A percentile compares a stretch with the other conserved stretches of the same genome.
phyloP scores from a whole-genome alignment of 306 rosid species.

The Ormosia semicastrata region DNA sequence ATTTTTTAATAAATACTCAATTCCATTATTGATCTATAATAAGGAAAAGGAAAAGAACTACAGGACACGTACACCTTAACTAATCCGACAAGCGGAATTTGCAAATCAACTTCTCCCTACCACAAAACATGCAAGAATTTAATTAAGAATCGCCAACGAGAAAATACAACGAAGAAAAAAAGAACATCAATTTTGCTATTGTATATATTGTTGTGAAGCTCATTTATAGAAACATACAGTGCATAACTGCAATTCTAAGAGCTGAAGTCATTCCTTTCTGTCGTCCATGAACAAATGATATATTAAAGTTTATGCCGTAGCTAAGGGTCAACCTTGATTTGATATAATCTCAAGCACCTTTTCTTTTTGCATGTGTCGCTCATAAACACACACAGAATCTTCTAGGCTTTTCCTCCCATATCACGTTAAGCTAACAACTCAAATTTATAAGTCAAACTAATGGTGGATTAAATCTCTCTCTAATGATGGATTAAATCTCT shows the following conservation, averaged over 20 bases:
- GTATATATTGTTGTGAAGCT: not conserved
- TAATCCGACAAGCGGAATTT: not conserved
- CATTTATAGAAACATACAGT: not conserved
- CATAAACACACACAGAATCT: constrained; percentile 1
- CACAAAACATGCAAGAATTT: not conserved
- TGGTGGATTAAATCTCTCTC: not conserved
- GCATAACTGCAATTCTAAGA: not conserved
- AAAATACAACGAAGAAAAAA: too few relatives aligned
- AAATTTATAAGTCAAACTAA: not conserved
- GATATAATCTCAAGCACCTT: not conserved
- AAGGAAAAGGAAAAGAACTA: too few relatives aligned
- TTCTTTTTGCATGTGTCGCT: constrained; percentile 17
- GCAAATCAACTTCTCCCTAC: not conserved
- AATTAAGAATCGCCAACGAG: too few relatives aligned
- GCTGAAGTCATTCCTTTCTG: not conserved
- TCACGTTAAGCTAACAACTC: constrained; percentile 28
- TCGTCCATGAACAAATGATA: not conserved
- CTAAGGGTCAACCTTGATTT: not conserved
- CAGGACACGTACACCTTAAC: not conserved
- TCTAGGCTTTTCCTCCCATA: constrained; percentile 18
- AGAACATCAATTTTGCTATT: not conserved
- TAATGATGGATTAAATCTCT: not conserved
- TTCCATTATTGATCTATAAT: not conserved
- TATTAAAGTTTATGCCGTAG: not conserved
- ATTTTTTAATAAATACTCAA: not conserved